A percentile compares a stretch with the other conserved stretches of the same genome.
These are phyloP conservation scores for Phytophthora cactorum DNA, from an alignment of 352 stramenopile species.

Conservation along the genomic window DNA sequence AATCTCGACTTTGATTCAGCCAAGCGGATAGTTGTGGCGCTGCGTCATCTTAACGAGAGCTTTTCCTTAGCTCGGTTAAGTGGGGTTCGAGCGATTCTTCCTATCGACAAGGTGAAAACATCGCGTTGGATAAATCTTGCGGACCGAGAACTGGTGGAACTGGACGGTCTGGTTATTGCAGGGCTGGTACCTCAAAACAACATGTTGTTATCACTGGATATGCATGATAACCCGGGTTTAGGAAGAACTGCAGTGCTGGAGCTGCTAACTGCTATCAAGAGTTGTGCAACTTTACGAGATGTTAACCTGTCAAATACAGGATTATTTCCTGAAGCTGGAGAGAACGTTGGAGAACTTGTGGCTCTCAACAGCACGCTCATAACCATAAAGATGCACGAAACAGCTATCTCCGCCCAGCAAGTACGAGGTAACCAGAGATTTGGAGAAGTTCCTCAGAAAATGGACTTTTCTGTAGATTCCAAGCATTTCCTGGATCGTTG, in stretches of 20 bases:
- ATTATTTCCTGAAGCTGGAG: constrained; percentile 61
- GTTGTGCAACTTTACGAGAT: constrained; percentile 59
- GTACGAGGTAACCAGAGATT: constrained; percentile 47
- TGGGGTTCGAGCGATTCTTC: constrained; percentile 45
- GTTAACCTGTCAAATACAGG: constrained; percentile 65
- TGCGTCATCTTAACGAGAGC: constrained; percentile 59
- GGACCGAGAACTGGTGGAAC: constrained; percentile 44
- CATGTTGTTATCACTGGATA: constrained; percentile 65
- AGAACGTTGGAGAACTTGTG: constrained; percentile 64
- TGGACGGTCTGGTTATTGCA: constrained; percentile 71
- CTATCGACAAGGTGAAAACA: constrained; percentile 65
- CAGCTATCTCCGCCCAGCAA: constrained; percentile 51
- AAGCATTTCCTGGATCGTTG: constrained; percentile 67
- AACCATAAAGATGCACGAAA: constrained; percentile 66
- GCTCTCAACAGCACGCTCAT: constrained; percentile 62
- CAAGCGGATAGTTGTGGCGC: constrained; percentile 46
- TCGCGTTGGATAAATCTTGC: constrained; percentile 67
- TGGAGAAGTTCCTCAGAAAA: constrained; percentile 28
- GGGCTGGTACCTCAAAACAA: constrained; percentile 61
- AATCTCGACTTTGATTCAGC: constrained; percentile 70
- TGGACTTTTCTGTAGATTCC: constrained; percentile 36
- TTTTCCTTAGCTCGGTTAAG: constrained; percentile 56
- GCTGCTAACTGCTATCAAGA: constrained; percentile 57
- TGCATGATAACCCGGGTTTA: constrained; percentile 63
- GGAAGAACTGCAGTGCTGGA: constrained; percentile 59